Conservation (phyloP, 1,284 basidiomycete species). For the Ceraceosorus guamensis region DNA sequence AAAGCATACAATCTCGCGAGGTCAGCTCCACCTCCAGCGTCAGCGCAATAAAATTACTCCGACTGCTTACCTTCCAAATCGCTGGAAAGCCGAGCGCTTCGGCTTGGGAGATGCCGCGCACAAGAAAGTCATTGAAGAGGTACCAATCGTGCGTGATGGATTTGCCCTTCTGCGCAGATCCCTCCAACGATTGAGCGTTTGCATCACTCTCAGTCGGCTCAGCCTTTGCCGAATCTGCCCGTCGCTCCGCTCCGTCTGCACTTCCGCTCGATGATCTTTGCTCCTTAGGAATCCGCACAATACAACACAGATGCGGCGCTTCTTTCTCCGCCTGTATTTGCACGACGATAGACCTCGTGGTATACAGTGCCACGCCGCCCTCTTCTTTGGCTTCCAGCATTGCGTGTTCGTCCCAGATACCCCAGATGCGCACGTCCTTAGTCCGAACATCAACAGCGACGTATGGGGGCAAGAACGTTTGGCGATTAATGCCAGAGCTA, state of each 20-base stretch:
- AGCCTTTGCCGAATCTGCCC: too few relatives aligned
- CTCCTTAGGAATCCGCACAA: slow-evolving; percentile 78
- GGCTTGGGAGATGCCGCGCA: slow-evolving; percentile 70
- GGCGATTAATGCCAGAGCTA: not conserved
- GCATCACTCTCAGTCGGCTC: slow-evolving; percentile 2
- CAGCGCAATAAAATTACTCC: not conserved
- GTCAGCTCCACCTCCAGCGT: too few relatives aligned
- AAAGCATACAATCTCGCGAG: too few relatives aligned
- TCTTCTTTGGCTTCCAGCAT: too few relatives aligned
- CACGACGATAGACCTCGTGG: slow-evolving; percentile 60
- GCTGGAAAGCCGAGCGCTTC: slow-evolving; percentile 81
- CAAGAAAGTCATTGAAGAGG: slow-evolving; percentile 94
- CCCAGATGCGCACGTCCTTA: slow-evolving; percentile 45
- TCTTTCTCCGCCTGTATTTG: slow-evolving; percentile 72
- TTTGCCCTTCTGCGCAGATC: slow-evolving; percentile 11
- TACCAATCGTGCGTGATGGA: too few relatives aligned
- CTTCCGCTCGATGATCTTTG: slow-evolving; percentile 46
- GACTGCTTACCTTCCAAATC: slow-evolving; percentile 67
- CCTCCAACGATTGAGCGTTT: too few relatives aligned
- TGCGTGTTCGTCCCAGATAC: slow-evolving; percentile 8
- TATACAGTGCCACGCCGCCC: slow-evolving; percentile 51
- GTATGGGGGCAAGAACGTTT: slow-evolving; percentile 27
- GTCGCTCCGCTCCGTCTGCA: slow-evolving; percentile 4
- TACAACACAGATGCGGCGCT: slow-evolving; percentile 77
- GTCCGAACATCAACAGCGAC: slow-evolving; percentile 30